Percentiles rank a stretch among this genome's conserved stretches.
Conservation (phyloP, 169 alveolate genomes). For the Cryptosporidium muris region DNA sequence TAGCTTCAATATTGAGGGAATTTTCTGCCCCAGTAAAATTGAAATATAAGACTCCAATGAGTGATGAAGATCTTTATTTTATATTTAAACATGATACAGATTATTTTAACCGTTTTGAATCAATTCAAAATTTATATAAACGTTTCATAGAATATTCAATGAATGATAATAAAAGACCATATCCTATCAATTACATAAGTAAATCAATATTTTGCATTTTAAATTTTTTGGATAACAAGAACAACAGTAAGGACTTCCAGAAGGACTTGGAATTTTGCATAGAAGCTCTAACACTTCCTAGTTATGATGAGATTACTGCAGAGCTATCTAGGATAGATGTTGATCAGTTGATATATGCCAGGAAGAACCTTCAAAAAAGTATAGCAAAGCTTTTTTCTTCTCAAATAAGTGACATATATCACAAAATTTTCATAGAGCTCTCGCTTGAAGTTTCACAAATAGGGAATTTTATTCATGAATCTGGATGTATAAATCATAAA, state of each 20-base stretch:
- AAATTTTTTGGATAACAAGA: background rate
- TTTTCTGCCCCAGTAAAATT: conserved; percentile 91
- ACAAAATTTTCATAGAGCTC: too few species aligned
- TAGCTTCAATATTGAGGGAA: conserved; percentile 86
- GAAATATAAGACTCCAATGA: conserved; percentile 75
- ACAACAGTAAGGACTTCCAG: background rate
- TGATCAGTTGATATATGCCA: too few species aligned
- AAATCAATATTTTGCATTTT: background rate
- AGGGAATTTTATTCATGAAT: background rate
- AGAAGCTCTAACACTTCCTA: background rate
- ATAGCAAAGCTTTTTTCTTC: too few species aligned
- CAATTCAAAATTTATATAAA: conserved; percentile 71
- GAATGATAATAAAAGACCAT: too few species aligned
- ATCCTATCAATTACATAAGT: background rate
- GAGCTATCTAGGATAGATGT: background rate
- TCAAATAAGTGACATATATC: too few species aligned
- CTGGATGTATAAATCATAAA: conserved; percentile 27
- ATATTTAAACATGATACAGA: conserved; percentile 88
- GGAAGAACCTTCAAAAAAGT: too few species aligned
- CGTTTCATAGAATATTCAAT: conserved; percentile 49
- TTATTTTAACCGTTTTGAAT: conserved; percentile 78
- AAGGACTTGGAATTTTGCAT: conserved; percentile 13
- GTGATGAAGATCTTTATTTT: conserved; percentile 83
- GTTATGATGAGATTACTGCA: conserved; percentile 11
- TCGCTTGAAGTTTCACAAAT: conserved; percentile 16